phyloP scores from a whole-genome alignment of 345 rosid species.

The Bruguiera sexangula region DNA sequence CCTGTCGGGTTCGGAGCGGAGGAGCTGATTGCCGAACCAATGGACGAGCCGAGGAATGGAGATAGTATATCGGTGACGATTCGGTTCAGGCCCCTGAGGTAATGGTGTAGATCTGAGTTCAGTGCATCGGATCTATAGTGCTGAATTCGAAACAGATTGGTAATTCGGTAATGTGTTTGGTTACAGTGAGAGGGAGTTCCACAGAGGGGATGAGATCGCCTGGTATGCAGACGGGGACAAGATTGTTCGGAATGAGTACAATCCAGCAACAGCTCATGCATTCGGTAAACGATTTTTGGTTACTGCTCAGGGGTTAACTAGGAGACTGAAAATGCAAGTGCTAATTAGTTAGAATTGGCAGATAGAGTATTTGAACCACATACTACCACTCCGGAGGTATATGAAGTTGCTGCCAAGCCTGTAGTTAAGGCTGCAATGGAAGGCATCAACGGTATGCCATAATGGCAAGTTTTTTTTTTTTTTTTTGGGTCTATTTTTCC shows the following conservation, averaged over 20 bases:
- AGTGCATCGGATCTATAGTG: constrained; percentile 46
- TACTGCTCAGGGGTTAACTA: not conserved
- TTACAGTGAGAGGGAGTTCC: constrained; percentile 88
- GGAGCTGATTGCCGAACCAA: constrained; percentile 64
- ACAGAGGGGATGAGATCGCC: constrained; percentile 90
- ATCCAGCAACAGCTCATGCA: constrained; percentile 83
- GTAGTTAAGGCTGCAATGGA: constrained; percentile 99
- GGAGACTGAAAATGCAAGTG: not conserved
- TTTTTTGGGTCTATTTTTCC: not conserved
- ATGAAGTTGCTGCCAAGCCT: constrained; percentile 93
- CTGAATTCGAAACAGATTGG: constrained; percentile 13
- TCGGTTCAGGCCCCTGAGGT: constrained; percentile 97
- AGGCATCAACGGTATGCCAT: constrained; percentile 78
- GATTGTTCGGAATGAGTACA: constrained; percentile 80
- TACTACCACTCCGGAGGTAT: constrained; percentile 70
- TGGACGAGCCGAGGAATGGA: constrained; percentile 56
- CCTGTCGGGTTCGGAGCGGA: constrained; percentile 62
- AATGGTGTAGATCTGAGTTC: constrained; percentile 50
- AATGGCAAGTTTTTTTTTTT: not conserved
- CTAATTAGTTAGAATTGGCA: constrained; percentile 25
- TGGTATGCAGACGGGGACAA: constrained; percentile 98
- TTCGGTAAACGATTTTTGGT: constrained; percentile 47
- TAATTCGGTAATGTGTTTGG: constrained; percentile 20
- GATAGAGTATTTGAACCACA: constrained; percentile 92
- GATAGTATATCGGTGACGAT: constrained; percentile 97